A percentile compares a stretch with the other conserved stretches of the same genome.
phyloP scores from a whole-genome alignment of 441 rosid genomes.

The Adansonia madagascariensis region DNA sequence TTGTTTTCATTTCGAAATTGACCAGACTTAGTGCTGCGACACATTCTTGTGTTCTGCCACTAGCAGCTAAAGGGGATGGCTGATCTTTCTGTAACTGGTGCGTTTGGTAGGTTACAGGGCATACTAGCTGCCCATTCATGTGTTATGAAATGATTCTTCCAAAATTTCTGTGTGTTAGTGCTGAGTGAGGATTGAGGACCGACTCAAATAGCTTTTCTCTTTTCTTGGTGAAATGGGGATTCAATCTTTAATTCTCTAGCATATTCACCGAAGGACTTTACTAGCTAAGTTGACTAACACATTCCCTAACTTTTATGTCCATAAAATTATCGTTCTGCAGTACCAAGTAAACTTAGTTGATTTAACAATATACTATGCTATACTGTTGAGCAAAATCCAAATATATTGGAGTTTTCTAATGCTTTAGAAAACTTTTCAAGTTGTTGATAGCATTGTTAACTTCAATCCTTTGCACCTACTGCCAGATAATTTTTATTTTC shows the following conservation, averaged over 20 bases:
- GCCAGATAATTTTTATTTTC: neutral
- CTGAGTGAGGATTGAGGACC: neutral
- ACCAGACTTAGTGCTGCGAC: neutral
- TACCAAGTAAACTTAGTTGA: neutral
- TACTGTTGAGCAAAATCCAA: neutral
- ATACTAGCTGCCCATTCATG: neutral
- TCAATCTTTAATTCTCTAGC: neutral
- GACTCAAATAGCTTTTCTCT: neutral
- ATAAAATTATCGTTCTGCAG: neutral
- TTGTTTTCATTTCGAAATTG: neutral
- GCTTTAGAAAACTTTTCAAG: slow-evolving; percentile 2
- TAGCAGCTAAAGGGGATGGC: neutral
- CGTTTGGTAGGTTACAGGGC: neutral
- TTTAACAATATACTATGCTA: neutral
- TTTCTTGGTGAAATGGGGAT: neutral
- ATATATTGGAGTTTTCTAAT: neutral
- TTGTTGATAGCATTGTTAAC: neutral
- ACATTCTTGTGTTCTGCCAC: neutral
- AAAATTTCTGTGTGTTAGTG: neutral
- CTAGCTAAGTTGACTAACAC: neutral
- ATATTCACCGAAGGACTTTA: neutral
- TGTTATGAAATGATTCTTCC: neutral
- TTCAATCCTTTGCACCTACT: neutral
- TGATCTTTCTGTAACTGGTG: neutral
- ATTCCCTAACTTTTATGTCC: neutral